Evolutionary conservation across 768 basidiomycete species (phyloP), one percentile per base, ranked within the genome.

Genomic region (Calocybe gangraenosa): DNA sequence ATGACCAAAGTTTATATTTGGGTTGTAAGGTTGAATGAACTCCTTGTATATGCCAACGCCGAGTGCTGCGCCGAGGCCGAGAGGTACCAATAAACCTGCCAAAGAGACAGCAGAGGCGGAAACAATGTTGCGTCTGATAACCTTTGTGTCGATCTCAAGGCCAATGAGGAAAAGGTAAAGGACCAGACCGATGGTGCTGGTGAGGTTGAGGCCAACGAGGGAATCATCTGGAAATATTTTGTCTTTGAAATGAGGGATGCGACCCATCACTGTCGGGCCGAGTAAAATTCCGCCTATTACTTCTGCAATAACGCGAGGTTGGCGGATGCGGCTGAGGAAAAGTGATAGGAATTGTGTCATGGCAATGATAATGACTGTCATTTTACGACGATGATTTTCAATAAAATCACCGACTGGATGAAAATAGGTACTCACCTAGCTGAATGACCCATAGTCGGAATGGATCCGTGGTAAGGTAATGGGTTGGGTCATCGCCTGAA

Each of bases 301-400:
- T 62, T 97, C 94, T 33, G 92, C 82, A 42, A 96, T 92, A 48
- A 97, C 94, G n/a, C 84, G 74, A 1, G 95, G 95, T 57, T 97
- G 94, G 25, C 79, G 81, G 28, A 95, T 79, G 44, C 74, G 81
- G 7, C 69, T 62, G 17, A 96, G 71, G 40, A 77, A 46, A 15
- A 87, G 63, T 0, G 79, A 73, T 8, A 97, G 78, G 4, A 86
- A 47, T 58, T 93, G 88, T 30, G 82, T 81, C 74, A 92, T 81
- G 25, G 65, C 65, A 46, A 96, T 74, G 67, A 98, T 92, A 53
- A 97, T 78, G 39, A 85, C 85, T 81, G 63, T 33, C 4, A 37
- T 22, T n/a, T n/a, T n/a, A n/a, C n/a, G n/a, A n/a, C n/a, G n/a
- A n/a, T n/a, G n/a, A n/a, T n/a, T n/a, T n/a, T n/a, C n/a, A n/a